These are phyloP conservation scores for Mucor velutinosus DNA, from an alignment of 371 early-diverging fungal genomes.

Conservation along the genomic window DNA sequence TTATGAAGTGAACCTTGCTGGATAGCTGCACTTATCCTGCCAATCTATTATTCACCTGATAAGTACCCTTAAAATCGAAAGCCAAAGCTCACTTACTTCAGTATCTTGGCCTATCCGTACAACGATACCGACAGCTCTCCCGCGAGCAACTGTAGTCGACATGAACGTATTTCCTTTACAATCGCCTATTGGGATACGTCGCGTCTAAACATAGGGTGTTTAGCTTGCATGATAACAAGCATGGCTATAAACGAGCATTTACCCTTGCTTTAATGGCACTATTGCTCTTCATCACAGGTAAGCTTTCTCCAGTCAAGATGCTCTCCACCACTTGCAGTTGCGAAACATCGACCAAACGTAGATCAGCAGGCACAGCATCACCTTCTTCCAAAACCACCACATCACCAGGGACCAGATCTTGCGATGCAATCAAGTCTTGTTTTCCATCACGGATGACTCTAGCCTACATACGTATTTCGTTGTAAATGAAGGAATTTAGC, in stretches of 20 bases:
- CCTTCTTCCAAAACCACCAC: slow-evolving; percentile 85
- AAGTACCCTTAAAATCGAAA: too few relatives aligned
- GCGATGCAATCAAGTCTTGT: slow-evolving; percentile 60
- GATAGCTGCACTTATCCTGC: slow-evolving; percentile 83
- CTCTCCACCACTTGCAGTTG: slow-evolving; percentile 86
- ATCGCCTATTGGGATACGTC: slow-evolving; percentile 71
- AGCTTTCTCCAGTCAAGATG: slow-evolving; percentile 83
- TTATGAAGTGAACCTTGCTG: slow-evolving; percentile 61
- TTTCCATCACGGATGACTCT: slow-evolving; percentile 82
- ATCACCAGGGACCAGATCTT: slow-evolving; percentile 87
- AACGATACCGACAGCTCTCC: slow-evolving; percentile 79
- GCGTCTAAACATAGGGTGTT: slow-evolving; percentile 31
- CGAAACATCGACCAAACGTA: slow-evolving; percentile 72
- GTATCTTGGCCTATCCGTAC: slow-evolving; percentile 80
- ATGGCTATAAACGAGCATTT: too few relatives aligned
- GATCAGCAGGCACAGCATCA: slow-evolving; percentile 87
- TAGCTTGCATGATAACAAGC: too few relatives aligned
- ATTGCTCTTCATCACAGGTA: slow-evolving; percentile 66
- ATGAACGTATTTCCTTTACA: slow-evolving; percentile 76
- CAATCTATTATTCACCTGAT: slow-evolving; percentile 24
- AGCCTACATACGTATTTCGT: slow-evolving; percentile 31
- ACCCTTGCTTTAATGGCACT: slow-evolving; percentile 37
- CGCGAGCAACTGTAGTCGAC: slow-evolving; percentile 71
- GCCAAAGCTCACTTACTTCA: slow-evolving; percentile 63
- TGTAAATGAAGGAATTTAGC: neutral